Percentiles rank a stretch among this genome's conserved stretches.
These are phyloP conservation scores for Hippophae gyantsensis DNA, from an alignment of 306 rosid species.

Conservation along the genomic window DNA sequence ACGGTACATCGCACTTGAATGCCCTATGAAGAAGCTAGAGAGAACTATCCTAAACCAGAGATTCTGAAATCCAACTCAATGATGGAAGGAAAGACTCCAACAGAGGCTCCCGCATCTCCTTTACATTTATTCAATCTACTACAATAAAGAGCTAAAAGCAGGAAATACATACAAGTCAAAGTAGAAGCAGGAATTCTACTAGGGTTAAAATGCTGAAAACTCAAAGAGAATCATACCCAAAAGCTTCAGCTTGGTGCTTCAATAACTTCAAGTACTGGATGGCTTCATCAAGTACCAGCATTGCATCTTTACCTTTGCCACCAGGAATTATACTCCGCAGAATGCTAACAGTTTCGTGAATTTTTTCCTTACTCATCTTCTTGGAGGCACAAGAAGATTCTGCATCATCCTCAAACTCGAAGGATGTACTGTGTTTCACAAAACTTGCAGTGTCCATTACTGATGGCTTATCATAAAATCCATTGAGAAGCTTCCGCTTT, in stretches of 20 bases:
- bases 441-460: conserved; percentile 31
- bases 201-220: background rate
- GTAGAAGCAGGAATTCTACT: too few relatives aligned
- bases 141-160: too few relatives aligned
- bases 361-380: conserved; percentile 37
- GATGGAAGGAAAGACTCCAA: too few relatives aligned
- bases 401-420: conserved; percentile 33
- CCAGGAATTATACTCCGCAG: conserved; percentile 69
- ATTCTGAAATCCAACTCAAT: too few relatives aligned
- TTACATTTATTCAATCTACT: too few relatives aligned
- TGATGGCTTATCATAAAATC: conserved; percentile 29
- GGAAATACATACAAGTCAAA: too few relatives aligned
- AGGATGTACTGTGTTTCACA: conserved; percentile 24
- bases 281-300: conserved; percentile 57
- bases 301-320: conserved; percentile 68
- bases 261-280: conserved; percentile 61
- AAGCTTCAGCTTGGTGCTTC: conserved; percentile 39
- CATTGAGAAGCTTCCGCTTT: conserved; percentile 48
- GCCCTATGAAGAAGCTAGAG: too few relatives aligned
- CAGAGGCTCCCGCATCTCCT: too few relatives aligned
- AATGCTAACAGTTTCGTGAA: conserved; percentile 47
- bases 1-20: too few relatives aligned
- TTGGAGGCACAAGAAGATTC: conserved; percentile 36
- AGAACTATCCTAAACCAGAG: too few relatives aligned
- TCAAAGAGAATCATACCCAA: conserved; percentile 27